Base-by-base conservation (phyloP, 768 basidiomycete genomes). In the Suillus americanus region DNA sequence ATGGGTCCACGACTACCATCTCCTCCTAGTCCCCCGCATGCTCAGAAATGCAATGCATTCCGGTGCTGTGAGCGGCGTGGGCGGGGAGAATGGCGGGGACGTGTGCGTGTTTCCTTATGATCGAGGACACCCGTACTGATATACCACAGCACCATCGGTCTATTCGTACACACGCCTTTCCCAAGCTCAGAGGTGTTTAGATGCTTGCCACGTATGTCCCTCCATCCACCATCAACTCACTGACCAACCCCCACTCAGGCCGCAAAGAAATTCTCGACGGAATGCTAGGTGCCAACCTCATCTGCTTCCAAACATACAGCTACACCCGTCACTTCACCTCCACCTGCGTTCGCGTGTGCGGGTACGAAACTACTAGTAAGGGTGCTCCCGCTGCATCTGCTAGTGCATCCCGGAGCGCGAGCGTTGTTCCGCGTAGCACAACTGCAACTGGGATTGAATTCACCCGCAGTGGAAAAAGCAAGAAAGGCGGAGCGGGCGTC, bases 81-180 rank as follows among this genome's bases (percentile, higher is more conserved):
- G 57, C 6, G 53, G 79, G 69, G 74, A 75, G 40, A 75, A 61
- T 20, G 74, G 72, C 1, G 20, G 65, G 5, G 75, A 75, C 3
- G 65, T 64, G 72, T 76, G 46, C 65, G 75, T 67, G 12, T 18
- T 12, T 35, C 16, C 30, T 3, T 2, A n/a, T n/a, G 57, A 3
- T 13, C 8, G 3, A 20, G 5, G 12, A 4, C 6, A 57, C 43
- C 0, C 14, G 35, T 48, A 23, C 50, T 70, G 25, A 72, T 6
- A 40, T 1, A 35, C 6, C n/a, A 13, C 54, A 75, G 74, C 20
- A 85, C 89, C 65, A 81, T 97, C 48, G 97, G 96, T 4, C 85
- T 99, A 66, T 99, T 98, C 78, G 91, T 98, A 53, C 97, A 99
- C 79, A 98, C 97, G 1, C 96, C 97, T 14, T 99, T 98, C 89